Evolutionary conservation across 768 basidiomycete genomes (phyloP).

Genomic region (Leucocoprinus sp.): DNA sequence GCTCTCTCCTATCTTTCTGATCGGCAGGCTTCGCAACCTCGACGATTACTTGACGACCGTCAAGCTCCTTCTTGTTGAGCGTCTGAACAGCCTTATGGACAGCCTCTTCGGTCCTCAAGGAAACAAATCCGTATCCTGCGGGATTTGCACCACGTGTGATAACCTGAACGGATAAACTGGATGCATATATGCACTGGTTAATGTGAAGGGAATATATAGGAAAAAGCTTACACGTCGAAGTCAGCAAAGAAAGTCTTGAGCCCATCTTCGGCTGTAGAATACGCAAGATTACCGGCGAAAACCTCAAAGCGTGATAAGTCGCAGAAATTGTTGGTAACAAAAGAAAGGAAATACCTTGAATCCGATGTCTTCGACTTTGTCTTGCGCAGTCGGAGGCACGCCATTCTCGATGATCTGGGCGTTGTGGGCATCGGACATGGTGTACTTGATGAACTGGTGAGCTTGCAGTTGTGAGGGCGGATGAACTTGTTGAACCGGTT

Average conservation of each 20-base stretch:
- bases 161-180: conserved; percentile 75
- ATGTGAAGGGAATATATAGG: conserved; percentile 31
- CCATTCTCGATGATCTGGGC: conserved; percentile 77
- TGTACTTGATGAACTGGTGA: conserved; percentile 50
- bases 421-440: conserved; percentile 90
- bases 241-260: conserved; percentile 91
- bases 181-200: conserved; percentile 18
- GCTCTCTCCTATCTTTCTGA: conserved; percentile 80
- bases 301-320: conserved; percentile 42
- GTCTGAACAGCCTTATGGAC: conserved; percentile 79
- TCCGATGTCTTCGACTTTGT: conserved; percentile 50
- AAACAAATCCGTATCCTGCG: conserved; percentile 91
- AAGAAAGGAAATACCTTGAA: conserved; percentile 56
- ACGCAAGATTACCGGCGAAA: conserved; percentile 95
- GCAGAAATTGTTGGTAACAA: conserved; percentile 16
- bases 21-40: conserved; percentile 90
- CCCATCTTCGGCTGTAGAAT: conserved; percentile 89
- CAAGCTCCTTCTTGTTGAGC: conserved; percentile 85
- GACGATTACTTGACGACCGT: conserved; percentile 81
- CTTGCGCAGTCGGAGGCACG: conserved; percentile 74
- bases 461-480: conserved; percentile 39
- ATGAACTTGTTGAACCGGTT: conserved; percentile 80
- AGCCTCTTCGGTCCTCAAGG: conserved; percentile 71
- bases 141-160: conserved; percentile 81
- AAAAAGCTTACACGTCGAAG: conserved; percentile 76